Conservation (phyloP, 129 eudicot genomes). For the Arctium lappa region DNA sequence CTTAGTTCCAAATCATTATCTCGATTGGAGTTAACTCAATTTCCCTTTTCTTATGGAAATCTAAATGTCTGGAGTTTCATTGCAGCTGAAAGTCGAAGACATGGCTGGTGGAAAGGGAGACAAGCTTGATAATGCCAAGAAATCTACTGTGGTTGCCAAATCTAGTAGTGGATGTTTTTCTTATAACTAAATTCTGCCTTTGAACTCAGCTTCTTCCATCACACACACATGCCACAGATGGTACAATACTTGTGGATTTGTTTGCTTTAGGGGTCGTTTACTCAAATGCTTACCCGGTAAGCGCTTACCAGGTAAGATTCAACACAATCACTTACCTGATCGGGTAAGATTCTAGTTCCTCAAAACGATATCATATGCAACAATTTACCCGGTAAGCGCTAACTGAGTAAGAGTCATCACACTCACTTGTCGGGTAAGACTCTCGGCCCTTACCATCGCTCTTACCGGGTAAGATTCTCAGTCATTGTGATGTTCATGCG, state of each 20-base stretch:
- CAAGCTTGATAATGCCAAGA: conserved; percentile 16
- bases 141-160: conserved; percentile 22
- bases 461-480: too few species aligned
- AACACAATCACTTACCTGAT: too few species aligned
- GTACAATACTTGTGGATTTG: conserved; percentile 1
- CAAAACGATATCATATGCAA: too few species aligned
- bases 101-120: conserved; percentile 30
- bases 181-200: neutral
- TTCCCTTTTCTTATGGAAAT: neutral
- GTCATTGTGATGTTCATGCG: too few species aligned
- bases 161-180: conserved; percentile 22
- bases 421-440: too few species aligned
- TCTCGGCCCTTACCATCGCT: too few species aligned
- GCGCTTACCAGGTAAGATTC: too few species aligned
- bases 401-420: too few species aligned
- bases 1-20: neutral
- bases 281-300: too few species aligned
- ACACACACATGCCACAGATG: neutral
- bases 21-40: neutral
- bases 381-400: too few species aligned
- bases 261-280: neutral
- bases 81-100: conserved; percentile 9
- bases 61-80: neutral
- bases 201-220: neutral
- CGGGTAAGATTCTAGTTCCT: too few species aligned